Evolutionary conservation across 345 rosid species (phyloP).

Genomic region (Dipteronia dyeriana): DNA sequence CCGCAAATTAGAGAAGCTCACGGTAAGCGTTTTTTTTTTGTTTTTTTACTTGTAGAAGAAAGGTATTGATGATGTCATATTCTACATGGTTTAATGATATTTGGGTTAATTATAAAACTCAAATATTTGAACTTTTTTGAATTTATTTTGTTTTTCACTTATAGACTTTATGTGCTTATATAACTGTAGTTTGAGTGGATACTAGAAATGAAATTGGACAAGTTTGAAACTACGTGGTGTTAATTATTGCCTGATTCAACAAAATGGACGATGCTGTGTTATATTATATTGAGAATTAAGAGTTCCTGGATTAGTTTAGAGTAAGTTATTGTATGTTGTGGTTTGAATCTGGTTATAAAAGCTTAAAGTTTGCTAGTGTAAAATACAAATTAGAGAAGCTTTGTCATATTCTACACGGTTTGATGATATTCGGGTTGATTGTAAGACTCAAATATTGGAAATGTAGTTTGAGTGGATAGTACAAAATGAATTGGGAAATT

Average conservation of each 20-base stretch:
- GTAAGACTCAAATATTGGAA: too few relatives aligned
- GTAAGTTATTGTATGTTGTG: too few relatives aligned
- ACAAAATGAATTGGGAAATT: too few relatives aligned
- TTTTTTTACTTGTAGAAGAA: background rate
- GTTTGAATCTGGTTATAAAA: background rate
- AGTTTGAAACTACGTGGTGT: background rate
- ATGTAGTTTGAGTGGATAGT: too few relatives aligned
- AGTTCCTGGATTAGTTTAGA: background rate
- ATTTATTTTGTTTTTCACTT: too few relatives aligned
- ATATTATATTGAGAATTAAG: background rate
- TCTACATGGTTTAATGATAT: background rate
- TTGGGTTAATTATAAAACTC: background rate
- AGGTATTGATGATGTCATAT: background rate
- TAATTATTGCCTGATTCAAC: background rate
- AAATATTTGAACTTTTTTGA: background rate
- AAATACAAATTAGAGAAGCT: too few relatives aligned
- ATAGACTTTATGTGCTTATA: background rate
- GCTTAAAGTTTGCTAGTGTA: too few relatives aligned
- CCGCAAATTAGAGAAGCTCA: slow-evolving; percentile 27
- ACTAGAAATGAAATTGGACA: background rate
- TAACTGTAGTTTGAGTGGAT: background rate
- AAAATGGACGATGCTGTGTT: background rate
- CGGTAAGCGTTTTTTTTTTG: slow-evolving; percentile 20
- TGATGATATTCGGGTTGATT: background rate
- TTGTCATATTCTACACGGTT: background rate